Percentiles rank a stretch among this genome's conserved stretches.
These are phyloP conservation scores for Raffaelea albimanens DNA, from an alignment of 2,329 filamentous ascomycete species.

Conservation along the genomic window DNA sequence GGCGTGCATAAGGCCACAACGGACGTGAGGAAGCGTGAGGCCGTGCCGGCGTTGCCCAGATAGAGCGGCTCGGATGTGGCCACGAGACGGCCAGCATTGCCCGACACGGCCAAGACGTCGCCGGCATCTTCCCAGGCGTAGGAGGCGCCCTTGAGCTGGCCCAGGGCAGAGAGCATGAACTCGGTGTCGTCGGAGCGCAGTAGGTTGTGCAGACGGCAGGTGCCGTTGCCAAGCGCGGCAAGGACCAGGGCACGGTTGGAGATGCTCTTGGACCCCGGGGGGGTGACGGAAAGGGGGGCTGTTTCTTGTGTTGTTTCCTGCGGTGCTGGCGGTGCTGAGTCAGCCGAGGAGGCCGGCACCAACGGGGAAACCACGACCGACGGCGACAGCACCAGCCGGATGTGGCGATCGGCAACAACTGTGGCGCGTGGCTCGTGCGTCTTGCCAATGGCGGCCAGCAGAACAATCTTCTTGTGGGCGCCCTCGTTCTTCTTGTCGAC, in stretches of 20 bases:
- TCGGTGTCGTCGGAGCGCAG: constrained; percentile 96
- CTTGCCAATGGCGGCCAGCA: constrained; percentile 81
- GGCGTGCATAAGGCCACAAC: constrained; percentile 58
- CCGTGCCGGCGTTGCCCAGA: constrained; percentile 92
- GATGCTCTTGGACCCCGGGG: constrained; percentile 94
- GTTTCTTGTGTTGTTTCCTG: no score
- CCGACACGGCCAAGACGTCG: constrained; percentile 80
- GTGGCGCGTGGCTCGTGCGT: constrained; percentile 83
- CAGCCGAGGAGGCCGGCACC: constrained; percentile 32
- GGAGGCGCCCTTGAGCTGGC: constrained; percentile 71
- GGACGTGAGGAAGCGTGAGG: constrained; percentile 88
- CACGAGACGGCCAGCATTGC: constrained; percentile 76
- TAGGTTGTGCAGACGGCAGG: constrained; percentile 82
- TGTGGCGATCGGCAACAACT: constrained; percentile 76
- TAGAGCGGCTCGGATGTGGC: constrained; percentile 74
- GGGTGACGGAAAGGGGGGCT: constrained; percentile 58
- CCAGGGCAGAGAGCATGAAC: constrained; percentile 91
- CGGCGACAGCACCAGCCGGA: constrained; percentile 73
- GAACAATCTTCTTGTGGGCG: constrained; percentile 87
- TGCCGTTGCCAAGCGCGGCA: constrained; percentile 77
- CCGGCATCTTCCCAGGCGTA: constrained; percentile 94
- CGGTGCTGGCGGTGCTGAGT: no score
- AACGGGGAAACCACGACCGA: constrained; percentile 66
- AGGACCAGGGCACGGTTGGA: constrained; percentile 94
- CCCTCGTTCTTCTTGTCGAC: constrained; percentile 99